phyloP scores from a whole-genome alignment of 2,329 filamentous ascomycete species.

The Penicillium sp. region DNA sequence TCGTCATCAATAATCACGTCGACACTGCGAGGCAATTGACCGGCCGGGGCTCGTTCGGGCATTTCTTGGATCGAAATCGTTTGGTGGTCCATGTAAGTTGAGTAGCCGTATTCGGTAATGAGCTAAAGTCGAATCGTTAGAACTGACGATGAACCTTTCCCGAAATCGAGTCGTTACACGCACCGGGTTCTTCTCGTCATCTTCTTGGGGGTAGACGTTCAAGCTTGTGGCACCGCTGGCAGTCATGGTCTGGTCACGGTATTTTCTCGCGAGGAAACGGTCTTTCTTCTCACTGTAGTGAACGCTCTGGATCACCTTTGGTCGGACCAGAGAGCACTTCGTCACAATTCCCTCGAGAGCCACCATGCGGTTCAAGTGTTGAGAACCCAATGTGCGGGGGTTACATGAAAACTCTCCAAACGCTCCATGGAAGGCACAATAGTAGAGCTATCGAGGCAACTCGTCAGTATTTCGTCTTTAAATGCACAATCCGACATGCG shows the following conservation, averaged over 20 bases:
- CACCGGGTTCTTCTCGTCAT: slow-evolving; percentile 85
- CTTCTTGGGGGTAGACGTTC: slow-evolving; percentile 91
- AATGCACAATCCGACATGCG: not conserved
- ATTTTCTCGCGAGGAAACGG: slow-evolving; percentile 86
- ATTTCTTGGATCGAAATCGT: slow-evolving; percentile 99
- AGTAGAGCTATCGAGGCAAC: slow-evolving; percentile 61
- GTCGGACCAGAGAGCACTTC: slow-evolving; percentile 89
- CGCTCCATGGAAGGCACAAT: slow-evolving; percentile 95
- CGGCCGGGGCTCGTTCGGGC: slow-evolving; percentile 93
- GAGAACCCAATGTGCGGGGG: slow-evolving; percentile 85
- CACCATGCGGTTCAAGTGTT: slow-evolving; percentile 93
- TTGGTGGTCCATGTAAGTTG: slow-evolving; percentile 94
- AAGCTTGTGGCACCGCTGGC: slow-evolving; percentile 81
- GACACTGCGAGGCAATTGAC: slow-evolving; percentile 91
- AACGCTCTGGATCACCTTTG: slow-evolving; percentile 97
- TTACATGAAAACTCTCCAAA: slow-evolving; percentile 96
- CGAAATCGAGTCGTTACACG: slow-evolving; percentile 3
- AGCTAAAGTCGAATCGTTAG: slow-evolving; percentile 52
- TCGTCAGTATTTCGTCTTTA: slow-evolving; percentile 2
- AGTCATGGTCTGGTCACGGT: slow-evolving; percentile 96
- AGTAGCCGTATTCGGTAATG: slow-evolving; percentile 94
- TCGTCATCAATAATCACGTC: slow-evolving; percentile 98
- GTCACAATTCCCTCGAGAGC: slow-evolving; percentile 98
- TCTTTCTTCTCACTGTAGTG: slow-evolving; percentile 90
- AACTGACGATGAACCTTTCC: no score